Conservation (phyloP, 2,329 filamentous ascomycete species). For the Microsporum audouinii region DNA sequence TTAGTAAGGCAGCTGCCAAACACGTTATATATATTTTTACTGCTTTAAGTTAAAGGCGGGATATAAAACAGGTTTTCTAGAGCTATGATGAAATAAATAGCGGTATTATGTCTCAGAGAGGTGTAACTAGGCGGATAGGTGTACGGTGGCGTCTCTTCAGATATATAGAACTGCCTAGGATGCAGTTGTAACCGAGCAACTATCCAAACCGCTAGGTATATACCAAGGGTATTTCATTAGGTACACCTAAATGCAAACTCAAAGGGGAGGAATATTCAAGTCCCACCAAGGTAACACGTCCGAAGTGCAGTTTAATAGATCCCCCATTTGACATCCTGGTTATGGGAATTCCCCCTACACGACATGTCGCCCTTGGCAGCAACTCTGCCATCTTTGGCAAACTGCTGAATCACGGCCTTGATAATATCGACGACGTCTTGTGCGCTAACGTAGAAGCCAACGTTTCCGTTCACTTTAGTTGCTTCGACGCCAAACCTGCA, state of each 20-base stretch:
- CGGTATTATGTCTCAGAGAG: too few species aligned
- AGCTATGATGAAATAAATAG: too few species aligned
- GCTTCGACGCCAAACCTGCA: neutral
- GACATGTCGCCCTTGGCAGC: conserved; percentile 15
- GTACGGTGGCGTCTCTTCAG: too few species aligned
- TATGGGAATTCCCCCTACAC: conserved; percentile 14
- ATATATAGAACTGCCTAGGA: too few species aligned
- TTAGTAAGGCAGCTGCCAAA: too few species aligned
- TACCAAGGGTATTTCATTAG: too few species aligned
- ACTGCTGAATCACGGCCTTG: conserved; percentile 4
- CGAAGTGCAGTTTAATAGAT: conserved; percentile 9
- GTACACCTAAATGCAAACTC: neutral
- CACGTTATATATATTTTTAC: too few species aligned
- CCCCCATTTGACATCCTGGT: conserved; percentile 13
- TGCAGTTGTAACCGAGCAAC: too few species aligned
- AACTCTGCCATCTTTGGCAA: conserved; percentile 8
- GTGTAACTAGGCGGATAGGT: too few species aligned
- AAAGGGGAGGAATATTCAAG: neutral
- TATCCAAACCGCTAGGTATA: too few species aligned
- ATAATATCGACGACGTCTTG: conserved; percentile 13
- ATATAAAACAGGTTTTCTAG: too few species aligned
- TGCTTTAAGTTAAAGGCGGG: too few species aligned
- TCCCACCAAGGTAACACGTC: neutral
- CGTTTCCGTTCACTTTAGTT: neutral
- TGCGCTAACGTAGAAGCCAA: neutral